Conservation (phyloP, 495 filamentous ascomycete genomes). For the Penicillium turbatum region DNA sequence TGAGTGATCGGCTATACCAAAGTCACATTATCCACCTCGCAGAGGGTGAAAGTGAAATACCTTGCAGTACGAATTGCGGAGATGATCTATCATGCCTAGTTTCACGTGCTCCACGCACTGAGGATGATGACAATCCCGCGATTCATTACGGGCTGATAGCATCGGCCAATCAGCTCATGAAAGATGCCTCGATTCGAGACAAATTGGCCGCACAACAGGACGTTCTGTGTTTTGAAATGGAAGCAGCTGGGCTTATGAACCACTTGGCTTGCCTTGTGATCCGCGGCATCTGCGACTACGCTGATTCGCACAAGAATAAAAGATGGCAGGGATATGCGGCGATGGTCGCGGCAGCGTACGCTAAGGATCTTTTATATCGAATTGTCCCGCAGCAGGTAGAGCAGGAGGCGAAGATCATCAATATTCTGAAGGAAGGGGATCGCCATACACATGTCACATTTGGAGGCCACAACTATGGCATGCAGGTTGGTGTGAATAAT, state of each 20-base stretch:
- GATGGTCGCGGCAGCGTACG: conserved; percentile 25
- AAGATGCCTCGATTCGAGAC: conserved; percentile 25
- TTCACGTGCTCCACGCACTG: neutral
- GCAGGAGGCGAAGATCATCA: neutral
- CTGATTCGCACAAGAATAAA: conserved; percentile 35
- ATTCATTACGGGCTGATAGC: conserved; percentile 31
- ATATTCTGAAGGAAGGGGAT: neutral
- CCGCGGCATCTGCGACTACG: conserved; percentile 36
- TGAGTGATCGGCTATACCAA: conserved; percentile 35
- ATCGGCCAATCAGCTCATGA: conserved; percentile 26
- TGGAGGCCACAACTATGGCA: neutral
- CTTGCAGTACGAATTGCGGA: conserved; percentile 7
- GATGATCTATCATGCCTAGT: neutral
- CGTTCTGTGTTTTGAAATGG: conserved; percentile 38
- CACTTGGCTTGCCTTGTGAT: conserved; percentile 35
- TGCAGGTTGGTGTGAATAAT: neutral
- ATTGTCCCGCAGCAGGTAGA: neutral
- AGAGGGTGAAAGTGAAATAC: conserved; percentile 13
- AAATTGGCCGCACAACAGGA: conserved; percentile 25
- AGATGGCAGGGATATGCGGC: conserved; percentile 12
- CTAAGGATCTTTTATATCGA: conserved; percentile 20
- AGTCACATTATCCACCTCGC: conserved; percentile 20
- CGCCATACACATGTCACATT: neutral
- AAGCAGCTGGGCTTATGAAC: conserved; percentile 37
- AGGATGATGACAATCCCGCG: conserved; percentile 11